These are phyloP conservation scores for Citrus trifoliata DNA, from an alignment of 345 rosid species.

Conservation along the genomic window DNA sequence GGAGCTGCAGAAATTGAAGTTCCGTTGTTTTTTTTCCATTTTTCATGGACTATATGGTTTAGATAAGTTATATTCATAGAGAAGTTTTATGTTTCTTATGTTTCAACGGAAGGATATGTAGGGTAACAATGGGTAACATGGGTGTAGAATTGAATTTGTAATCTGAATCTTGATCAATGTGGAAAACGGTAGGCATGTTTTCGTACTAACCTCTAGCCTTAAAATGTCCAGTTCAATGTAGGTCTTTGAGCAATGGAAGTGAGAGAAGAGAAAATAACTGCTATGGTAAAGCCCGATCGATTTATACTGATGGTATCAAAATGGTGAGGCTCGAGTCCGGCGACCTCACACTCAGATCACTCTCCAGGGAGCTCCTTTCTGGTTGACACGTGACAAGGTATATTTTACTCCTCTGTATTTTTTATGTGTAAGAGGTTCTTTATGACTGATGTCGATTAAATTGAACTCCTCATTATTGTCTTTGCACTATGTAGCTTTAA, in stretches of 20 bases:
- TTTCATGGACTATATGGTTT: background rate
- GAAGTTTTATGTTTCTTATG: background rate
- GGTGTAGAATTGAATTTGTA: background rate
- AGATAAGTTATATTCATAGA: no score
- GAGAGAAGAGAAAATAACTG: constrained; percentile 51
- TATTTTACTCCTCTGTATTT: background rate
- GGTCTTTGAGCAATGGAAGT: constrained; percentile 36
- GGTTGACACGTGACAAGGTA: constrained; percentile 68
- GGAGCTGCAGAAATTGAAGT: background rate
- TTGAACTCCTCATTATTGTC: background rate
- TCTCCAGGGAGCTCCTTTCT: constrained; percentile 53
- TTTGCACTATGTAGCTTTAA: background rate
- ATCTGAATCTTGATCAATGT: background rate
- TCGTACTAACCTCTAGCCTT: background rate
- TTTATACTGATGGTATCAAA: constrained; percentile 53
- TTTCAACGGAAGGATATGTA: background rate
- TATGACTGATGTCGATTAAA: background rate
- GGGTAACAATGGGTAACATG: background rate
- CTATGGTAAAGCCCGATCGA: constrained; percentile 79
- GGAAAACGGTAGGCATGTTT: background rate
- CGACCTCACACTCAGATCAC: constrained; percentile 63
- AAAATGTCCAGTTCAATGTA: background rate
- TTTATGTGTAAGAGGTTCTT: background rate
- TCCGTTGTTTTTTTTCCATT: background rate
- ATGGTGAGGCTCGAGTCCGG: constrained; percentile 40